Percentiles rank a stretch among this genome's conserved stretches.
These are phyloP conservation scores for Aspergillus sp. DNA, from an alignment of 2,329 filamentous ascomycete species.

Conservation along the genomic window DNA sequence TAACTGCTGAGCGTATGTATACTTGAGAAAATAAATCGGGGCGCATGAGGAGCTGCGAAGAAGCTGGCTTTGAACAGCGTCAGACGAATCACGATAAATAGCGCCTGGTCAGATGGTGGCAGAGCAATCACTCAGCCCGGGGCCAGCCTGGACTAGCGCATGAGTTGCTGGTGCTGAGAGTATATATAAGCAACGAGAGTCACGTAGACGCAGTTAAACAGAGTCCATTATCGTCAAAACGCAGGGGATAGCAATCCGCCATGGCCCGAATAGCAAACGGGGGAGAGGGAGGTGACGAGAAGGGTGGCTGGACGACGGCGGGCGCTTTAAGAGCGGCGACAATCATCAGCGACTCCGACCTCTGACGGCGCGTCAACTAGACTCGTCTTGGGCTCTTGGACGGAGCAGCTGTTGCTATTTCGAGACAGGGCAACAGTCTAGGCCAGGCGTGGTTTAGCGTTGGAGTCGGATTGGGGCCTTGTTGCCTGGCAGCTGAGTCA, in stretches of 20 bases:
- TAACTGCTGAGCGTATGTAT: background rate
- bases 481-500: constrained; percentile 14
- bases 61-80: background rate
- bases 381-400: background rate
- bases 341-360: constrained; percentile 2
- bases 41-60: constrained; percentile 8
- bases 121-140: constrained; percentile 8
- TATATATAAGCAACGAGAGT: constrained; percentile 10
- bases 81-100: constrained; percentile 4
- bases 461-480: constrained; percentile 17
- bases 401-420: constrained; percentile 36
- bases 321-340: constrained; percentile 22
- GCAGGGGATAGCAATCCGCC: constrained; percentile 10
- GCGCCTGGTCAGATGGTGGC: background rate
- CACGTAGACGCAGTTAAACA: constrained; percentile 7
- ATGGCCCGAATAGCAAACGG: constrained; percentile 15
- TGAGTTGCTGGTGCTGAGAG: constrained; percentile 4
- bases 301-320: constrained; percentile 23
- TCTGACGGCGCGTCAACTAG: background rate
- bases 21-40: background rate
- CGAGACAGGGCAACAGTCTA: constrained; percentile 25
- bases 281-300: constrained; percentile 14
- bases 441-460: constrained; percentile 22
- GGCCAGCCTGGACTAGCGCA: constrained; percentile 21
- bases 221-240: constrained; percentile 7